Conservation (phyloP, 106 monocot species). For the Alisma plantagoaquatica region DNA sequence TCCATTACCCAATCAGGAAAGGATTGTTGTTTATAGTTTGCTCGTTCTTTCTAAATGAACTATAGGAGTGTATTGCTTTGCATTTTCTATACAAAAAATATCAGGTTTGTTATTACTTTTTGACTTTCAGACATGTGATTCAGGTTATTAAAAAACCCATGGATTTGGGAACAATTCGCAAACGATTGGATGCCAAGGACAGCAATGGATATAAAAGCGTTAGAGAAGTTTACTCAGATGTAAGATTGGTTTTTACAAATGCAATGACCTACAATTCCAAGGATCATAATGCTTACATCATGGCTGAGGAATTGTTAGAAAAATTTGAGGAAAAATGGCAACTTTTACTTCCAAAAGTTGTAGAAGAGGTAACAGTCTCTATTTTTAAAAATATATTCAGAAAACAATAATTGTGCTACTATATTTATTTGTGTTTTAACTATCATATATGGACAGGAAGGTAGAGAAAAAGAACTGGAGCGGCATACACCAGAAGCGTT, state of each 20-base stretch:
- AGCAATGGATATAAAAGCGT: slow-evolving; percentile 62
- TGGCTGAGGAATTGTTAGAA: slow-evolving; percentile 74
- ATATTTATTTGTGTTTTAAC: no score
- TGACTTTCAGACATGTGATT: no score
- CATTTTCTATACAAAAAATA: no score
- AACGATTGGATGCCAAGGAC: slow-evolving; percentile 77
- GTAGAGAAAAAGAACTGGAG: slow-evolving; percentile 59
- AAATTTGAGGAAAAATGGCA: slow-evolving; percentile 98
- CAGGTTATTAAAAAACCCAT: slow-evolving; percentile 90
- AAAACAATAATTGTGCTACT: no score
- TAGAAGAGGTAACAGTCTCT: slow-evolving; percentile 92
- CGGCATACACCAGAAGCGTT: slow-evolving; percentile 26
- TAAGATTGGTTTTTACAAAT: slow-evolving; percentile 80
- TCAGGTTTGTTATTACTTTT: no score
- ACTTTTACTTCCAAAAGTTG: slow-evolving; percentile 73
- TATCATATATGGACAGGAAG: slow-evolving; percentile 44
- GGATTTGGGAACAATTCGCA: slow-evolving; percentile 79
- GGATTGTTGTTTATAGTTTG: no score
- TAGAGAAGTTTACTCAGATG: slow-evolving; percentile 89
- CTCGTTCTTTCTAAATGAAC: no score
- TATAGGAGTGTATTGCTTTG: no score
- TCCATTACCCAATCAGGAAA: no score
- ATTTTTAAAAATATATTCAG: no score
- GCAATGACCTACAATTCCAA: slow-evolving; percentile 95
- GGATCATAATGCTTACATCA: slow-evolving; percentile 54